Base-by-base conservation (phyloP, 345 rosid species). In the Pistacia atlantica region DNA sequence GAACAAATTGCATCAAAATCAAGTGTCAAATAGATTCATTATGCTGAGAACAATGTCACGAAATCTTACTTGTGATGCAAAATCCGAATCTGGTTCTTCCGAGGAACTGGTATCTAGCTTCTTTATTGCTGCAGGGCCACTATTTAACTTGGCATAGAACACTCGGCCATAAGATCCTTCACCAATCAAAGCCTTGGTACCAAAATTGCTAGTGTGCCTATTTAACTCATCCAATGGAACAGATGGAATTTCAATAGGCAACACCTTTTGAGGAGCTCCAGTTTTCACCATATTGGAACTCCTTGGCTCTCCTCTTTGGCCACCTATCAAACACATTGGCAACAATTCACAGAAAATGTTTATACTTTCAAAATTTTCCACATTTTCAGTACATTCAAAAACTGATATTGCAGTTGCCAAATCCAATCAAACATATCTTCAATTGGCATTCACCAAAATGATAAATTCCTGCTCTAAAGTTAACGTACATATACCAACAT, bases 101-200 rank as follows among this genome's bases (percentile, higher is more conserved):
- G 97, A 84, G 65, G 95, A 82, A 76, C 89, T 81, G 67, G 92
- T 87, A 49, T 97, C 99, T 46, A 97, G 90, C 81, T 94, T 94
- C 86, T 97, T 97, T 14, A 97, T 91, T 45, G 98, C 98, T 55
- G 84, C 98, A 56, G 74, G 79, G 8, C 88, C 92, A 17, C 83
- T 76, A 68, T 62, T 79, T 78, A 90, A 76, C 77, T 85, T 88
- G 68, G 92, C 99, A 54, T 57, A 75, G 79, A 91, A 97, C 76
- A 94, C 99, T 38, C 98, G 90, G 72, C 98, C 98, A 42, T 92
- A 97, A n/a, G 99, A 94, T 69, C 98, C 99, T 84, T 97, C 99
- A 67, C 97, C 99, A 0, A 94, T 89, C 85, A 97, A 77, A 22
- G 99, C 89, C 89, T 94, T 91, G 22, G 85, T 72, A 2, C 96